phyloP scores from a whole-genome alignment of 345 rosid species.

The Populus simonii region DNA sequence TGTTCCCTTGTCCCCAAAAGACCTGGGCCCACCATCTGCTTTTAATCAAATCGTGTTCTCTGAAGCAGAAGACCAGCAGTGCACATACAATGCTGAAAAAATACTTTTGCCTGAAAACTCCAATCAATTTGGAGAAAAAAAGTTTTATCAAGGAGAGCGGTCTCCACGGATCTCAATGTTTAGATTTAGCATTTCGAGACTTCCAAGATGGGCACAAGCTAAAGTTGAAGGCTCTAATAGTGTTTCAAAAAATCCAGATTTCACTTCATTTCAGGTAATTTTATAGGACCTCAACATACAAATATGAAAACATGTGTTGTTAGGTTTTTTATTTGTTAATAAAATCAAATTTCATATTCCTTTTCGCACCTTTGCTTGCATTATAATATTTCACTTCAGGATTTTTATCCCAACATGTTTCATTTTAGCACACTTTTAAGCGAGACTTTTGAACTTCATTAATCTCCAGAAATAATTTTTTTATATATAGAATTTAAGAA shows the following conservation, averaged over 20 bases:
- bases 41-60: conserved; percentile 34
- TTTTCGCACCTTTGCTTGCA: background rate
- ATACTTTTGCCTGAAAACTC: conserved; percentile 20
- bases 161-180: conserved; percentile 54
- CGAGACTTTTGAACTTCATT: background rate
- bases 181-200: conserved; percentile 71
- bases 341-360: background rate
- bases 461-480: background rate
- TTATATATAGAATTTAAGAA: background rate
- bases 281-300: conserved; percentile 6
- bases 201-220: conserved; percentile 85
- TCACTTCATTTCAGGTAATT: conserved; percentile 51
- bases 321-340: conserved; percentile 4
- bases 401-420: background rate
- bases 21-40: conserved; percentile 30
- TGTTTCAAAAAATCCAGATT: conserved; percentile 31
- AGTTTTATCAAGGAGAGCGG: conserved; percentile 26
- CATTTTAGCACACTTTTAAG: background rate
- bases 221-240: conserved; percentile 42
- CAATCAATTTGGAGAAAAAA: conserved; percentile 15
- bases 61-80: conserved; percentile 38
- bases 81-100: conserved; percentile 25
- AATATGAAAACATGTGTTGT: background rate
- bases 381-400: background rate
- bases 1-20: conserved; percentile 39